phyloP scores from a whole-genome alignment of 1,284 basidiomycete genomes.

The Coniferiporia weirii region DNA sequence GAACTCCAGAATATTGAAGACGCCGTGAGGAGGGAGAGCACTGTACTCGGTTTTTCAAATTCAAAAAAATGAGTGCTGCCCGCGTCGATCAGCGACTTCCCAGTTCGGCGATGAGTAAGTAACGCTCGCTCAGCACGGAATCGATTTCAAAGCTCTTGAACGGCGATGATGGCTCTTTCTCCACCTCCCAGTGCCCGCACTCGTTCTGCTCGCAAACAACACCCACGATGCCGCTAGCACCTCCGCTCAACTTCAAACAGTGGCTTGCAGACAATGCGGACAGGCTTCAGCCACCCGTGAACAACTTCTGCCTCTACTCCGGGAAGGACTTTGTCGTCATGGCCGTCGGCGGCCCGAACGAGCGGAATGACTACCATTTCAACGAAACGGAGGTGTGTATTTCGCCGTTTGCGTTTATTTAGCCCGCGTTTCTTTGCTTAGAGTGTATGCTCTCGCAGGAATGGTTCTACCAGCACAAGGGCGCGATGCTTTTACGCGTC shows the following conservation, averaged over 20 bases:
- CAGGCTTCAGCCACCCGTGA: constrained; percentile 83
- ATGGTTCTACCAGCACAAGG: constrained; percentile 96
- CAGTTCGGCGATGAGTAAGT: not conserved
- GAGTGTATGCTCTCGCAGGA: constrained; percentile 49
- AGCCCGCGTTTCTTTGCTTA: no score
- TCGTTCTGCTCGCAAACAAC: no score
- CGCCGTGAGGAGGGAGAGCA: not conserved
- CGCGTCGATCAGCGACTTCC: not conserved
- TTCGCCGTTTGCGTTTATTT: not conserved
- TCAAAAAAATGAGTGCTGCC: not conserved
- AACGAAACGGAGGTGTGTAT: constrained; percentile 79
- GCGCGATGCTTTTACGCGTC: constrained; percentile 82
- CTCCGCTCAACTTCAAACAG: constrained; percentile 79
- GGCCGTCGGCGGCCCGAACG: constrained; percentile 91
- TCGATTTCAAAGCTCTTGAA: not conserved
- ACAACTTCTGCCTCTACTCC: constrained; percentile 85
- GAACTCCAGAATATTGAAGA: not conserved
- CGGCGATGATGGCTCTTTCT: not conserved
- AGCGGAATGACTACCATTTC: constrained; percentile 87
- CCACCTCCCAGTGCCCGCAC: no score
- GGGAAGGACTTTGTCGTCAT: constrained; percentile 86
- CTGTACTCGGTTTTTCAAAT: not conserved
- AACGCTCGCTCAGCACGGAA: not conserved
- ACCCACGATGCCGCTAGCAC: constrained; percentile 32
- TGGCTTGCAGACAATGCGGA: constrained; percentile 81